Evolutionary conservation across 441 rosid species (phyloP), one percentile per base, ranked within the genome.

Genomic region (Erodium trifolium): DNA sequence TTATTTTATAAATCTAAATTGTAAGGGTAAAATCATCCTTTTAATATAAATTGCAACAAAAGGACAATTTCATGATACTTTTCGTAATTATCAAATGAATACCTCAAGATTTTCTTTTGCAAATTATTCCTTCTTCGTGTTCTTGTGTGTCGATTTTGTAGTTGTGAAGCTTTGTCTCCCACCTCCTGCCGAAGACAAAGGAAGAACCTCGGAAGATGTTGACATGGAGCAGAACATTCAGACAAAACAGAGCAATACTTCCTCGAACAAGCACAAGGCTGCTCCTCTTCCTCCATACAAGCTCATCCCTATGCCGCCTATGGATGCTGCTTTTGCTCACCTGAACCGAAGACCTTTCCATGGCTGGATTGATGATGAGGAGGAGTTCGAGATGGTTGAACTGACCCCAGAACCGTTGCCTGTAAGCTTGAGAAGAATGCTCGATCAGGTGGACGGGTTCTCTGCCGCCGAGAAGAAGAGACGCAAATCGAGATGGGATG

Each of bases 311-410:
- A 37, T 19, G 11, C 62, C 47, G 45, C 57, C 2, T 37, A 55
- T 1, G 29, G 65, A 41, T 4, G 17, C 19, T n/a, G 27, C 27
- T 23, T 23, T 39, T 66, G 68, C 59, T 2, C 37, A 13, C 4
- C 12, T 5, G 65, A 47, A 41, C 34, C 77, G 74, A 10, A 69
- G 67, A 27, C 77, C 71, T 64, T 77, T 9, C 73, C n/a, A 78
- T 41, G 83, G 84, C 23, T 83, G 83, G 80, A 74, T 83, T 47
- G 39, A 77, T 17, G 10, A 65, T 16, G 75, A 78, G 3, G 78
- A 71, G 1, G 78, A 76, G 10, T 41, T 11, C 1, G 77, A 72
- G 0, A 41, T 74, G 23, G 60, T 76, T 43, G 75, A 78, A 43
- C 74, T 75, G 9, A 35, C 43, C 29, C 77, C 84, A 1, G 70